Base-by-base conservation (phyloP, 768 basidiomycete species). In the Lentinula guzmanii region DNA sequence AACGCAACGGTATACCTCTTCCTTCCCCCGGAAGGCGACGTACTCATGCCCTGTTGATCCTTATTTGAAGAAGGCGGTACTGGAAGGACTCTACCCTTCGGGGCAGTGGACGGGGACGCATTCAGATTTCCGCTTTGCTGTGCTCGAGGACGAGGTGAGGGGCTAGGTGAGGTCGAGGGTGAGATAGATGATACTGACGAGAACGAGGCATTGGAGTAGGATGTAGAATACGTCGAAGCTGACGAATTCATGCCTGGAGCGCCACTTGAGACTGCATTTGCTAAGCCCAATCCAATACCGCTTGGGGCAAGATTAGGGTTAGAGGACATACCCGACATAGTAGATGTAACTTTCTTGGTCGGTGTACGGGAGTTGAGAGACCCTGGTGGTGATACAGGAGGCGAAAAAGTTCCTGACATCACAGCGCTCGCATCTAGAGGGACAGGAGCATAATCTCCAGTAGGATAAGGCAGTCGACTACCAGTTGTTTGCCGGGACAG, bases 1-100 rank as follows among this genome's bases (percentile, higher is more conserved):
- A 94, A 79, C 0, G 92, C 91, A 35, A 93, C 91, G 0, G 92
- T 93, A 69, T 94, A 93, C 42, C 92, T 80, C 68, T 94, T 94
- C 62, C 91, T 76, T 1, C 78, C 73, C 0, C 82, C 74, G 1
- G 92, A 90, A 3, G 89, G 91, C 1, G 87, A 85, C 61, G 85
- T 85, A 58, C 86, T 79, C 66, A 85, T 88, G 78, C 75, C 15
- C 79, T 80, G 69, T 62, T 61, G 64, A 63, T 37, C 58, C 62
- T 73, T 80, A 1, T 80, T 83, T 1, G 79, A 69, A 0, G 83
- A 58, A 56, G 61, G 82, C 3, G 83, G 75, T 16, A 69, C 69
- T 31, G 69, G 70, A 21, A 66, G 58, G 13, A 70, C 68, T 34
- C 69, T 48, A 18, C 61, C 63, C 35, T 59, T 63, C 2, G 61